Evolutionary conservation across 495 filamentous ascomycete genomes (phyloP).

Genomic region (Xylaria scruposa): DNA sequence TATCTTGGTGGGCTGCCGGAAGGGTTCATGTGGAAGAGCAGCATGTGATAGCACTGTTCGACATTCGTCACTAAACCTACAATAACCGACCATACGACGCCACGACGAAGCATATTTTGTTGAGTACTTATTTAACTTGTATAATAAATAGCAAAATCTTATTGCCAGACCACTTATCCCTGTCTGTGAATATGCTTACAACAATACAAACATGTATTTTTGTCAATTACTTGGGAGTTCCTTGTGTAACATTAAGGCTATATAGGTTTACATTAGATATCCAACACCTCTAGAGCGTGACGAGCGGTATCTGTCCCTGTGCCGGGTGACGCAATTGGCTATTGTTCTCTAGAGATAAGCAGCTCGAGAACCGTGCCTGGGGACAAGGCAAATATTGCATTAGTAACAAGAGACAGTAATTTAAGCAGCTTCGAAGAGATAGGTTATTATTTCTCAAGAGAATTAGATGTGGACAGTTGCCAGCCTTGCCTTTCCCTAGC

Average conservation of each 20-base stretch:
- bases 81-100: conserved; percentile 37
- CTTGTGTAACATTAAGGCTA: background rate
- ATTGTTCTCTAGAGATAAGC: background rate
- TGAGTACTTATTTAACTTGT: conserved; percentile 38
- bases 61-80: conserved; percentile 31
- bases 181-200: background rate
- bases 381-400: too few species aligned
- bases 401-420: too few species aligned
- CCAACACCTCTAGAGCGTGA: background rate
- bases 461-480: too few species aligned
- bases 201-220: background rate
- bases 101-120: conserved; percentile 41
- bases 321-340: too few species aligned
- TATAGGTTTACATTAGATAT: background rate
- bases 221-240: background rate
- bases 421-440: too few species aligned
- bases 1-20: background rate
- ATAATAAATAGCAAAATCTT: conserved; percentile 28
- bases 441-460: too few species aligned
- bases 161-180: conserved; percentile 9
- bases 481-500: too few species aligned
- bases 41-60: conserved; percentile 10
- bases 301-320: background rate
- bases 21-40: conserved; percentile 12
- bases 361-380: background rate